Percentiles rank a stretch among this genome's conserved stretches.
phyloP scores from a whole-genome alignment of 192 early-diverging fungal genomes.

The Coemansia sp. region DNA sequence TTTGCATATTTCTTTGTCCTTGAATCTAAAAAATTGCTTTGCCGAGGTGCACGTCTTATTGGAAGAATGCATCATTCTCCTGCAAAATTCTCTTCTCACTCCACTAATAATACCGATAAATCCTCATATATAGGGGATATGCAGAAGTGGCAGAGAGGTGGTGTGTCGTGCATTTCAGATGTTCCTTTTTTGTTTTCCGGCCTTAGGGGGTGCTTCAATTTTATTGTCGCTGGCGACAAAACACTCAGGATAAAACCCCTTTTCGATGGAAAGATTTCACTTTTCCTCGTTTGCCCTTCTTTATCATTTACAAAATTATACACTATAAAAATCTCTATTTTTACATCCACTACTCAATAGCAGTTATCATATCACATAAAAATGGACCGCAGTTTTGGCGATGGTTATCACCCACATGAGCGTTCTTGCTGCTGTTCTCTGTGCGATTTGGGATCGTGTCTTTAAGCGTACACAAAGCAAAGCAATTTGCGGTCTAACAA shows the following conservation, averaged over 20 bases:
- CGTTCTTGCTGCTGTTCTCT: conserved; percentile 4
- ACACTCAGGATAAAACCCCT: background rate
- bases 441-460: conserved; percentile 4
- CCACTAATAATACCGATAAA: conserved; percentile 6
- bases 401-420: conserved; percentile 8
- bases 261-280: background rate
- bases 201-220: background rate
- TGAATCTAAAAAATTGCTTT: background rate
- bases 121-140: conserved; percentile 2
- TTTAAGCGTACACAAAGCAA: background rate
- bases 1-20: background rate
- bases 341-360: background rate
- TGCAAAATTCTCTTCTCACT: background rate
- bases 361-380: background rate
- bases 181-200: background rate
- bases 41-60: background rate
- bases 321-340: background rate
- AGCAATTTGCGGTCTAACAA: too few species aligned
- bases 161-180: background rate
- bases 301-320: background rate
- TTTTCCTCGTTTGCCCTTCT: background rate
- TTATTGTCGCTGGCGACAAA: background rate
- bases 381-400: conserved; percentile 4
- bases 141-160: background rate
- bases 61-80: background rate